A percentile compares a stretch with the other conserved stretches of the same genome.
Conservation (phyloP, 495 filamentous ascomycete genomes). For the Tuber aestivum region DNA sequence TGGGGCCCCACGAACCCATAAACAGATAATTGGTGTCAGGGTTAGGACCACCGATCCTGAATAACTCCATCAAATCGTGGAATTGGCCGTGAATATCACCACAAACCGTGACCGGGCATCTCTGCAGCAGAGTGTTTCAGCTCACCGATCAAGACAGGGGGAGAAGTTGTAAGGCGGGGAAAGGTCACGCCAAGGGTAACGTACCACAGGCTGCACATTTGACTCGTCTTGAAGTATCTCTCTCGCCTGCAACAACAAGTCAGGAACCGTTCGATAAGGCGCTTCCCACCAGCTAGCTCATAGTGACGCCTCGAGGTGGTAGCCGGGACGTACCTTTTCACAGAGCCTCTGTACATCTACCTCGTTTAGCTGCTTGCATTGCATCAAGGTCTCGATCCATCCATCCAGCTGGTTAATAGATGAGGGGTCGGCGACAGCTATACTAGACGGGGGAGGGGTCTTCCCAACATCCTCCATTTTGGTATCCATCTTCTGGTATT, state of each 20-base stretch:
- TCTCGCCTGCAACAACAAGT: conserved; percentile 63
- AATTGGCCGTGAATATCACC: conserved; percentile 93
- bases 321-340: conserved; percentile 68
- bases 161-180: not conserved
- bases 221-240: conserved; percentile 96
- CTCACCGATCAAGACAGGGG: not conserved
- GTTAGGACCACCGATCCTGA: conserved; percentile 85
- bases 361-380: conserved; percentile 94
- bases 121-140: conserved; percentile 49
- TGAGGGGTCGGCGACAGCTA: conserved; percentile 70
- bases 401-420: conserved; percentile 90
- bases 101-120: conserved; percentile 90
- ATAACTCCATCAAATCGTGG: conserved; percentile 90
- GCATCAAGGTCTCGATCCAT: conserved; percentile 98
- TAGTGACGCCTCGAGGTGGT: conserved; percentile 5
- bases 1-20: conserved; percentile 59
- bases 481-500: conserved; percentile 67
- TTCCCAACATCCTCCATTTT: conserved; percentile 97
- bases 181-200: conserved; percentile 43
- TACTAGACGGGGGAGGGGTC: conserved; percentile 70
- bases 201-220: conserved; percentile 97
- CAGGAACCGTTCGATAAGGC: conserved; percentile 20
- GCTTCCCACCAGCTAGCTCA: conserved; percentile 14
- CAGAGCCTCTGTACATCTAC: conserved; percentile 91
- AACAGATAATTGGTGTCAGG: conserved; percentile 94